These are phyloP conservation scores for Solanum pimpinellifolium DNA, from an alignment of 257 asterid genomes.

Conservation along the genomic window DNA sequence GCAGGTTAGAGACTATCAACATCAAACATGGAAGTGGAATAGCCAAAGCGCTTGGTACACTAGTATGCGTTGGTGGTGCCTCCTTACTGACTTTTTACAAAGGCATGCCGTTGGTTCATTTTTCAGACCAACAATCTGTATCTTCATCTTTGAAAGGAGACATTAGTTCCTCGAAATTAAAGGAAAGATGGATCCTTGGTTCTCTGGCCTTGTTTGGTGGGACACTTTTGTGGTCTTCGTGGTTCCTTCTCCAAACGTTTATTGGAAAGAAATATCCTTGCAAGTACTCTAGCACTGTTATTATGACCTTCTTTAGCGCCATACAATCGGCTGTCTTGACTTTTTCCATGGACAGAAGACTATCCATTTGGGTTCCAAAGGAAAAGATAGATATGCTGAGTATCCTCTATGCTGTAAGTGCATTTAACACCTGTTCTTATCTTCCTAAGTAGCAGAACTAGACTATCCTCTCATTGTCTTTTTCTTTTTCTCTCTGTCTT, in stretches of 20 bases:
- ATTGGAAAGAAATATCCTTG: slow-evolving; percentile 58
- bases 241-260: slow-evolving; percentile 58
- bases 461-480: background rate
- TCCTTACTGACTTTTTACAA: slow-evolving; percentile 30
- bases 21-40: slow-evolving; percentile 37
- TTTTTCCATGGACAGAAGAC: slow-evolving; percentile 23
- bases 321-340: slow-evolving; percentile 49
- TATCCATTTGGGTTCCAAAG: slow-evolving; percentile 36
- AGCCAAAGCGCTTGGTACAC: slow-evolving; percentile 48
- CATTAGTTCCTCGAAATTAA: background rate
- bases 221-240: slow-evolving; percentile 59
- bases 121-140: slow-evolving; percentile 1
- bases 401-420: slow-evolving; percentile 46
- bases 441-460: background rate
- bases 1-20: slow-evolving; percentile 52
- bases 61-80: slow-evolving; percentile 63
- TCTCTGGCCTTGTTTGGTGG: slow-evolving; percentile 50
- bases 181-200: slow-evolving; percentile 48
- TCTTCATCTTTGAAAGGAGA: background rate
- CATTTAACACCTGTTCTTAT: background rate
- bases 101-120: slow-evolving; percentile 48
- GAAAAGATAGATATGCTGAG: slow-evolving; percentile 35
- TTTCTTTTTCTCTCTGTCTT: background rate
- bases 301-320: slow-evolving; percentile 62
- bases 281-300: slow-evolving; percentile 64